phyloP scores from a whole-genome alignment of 2,329 filamentous ascomycete genomes.

The Paradendryphiella salina region DNA sequence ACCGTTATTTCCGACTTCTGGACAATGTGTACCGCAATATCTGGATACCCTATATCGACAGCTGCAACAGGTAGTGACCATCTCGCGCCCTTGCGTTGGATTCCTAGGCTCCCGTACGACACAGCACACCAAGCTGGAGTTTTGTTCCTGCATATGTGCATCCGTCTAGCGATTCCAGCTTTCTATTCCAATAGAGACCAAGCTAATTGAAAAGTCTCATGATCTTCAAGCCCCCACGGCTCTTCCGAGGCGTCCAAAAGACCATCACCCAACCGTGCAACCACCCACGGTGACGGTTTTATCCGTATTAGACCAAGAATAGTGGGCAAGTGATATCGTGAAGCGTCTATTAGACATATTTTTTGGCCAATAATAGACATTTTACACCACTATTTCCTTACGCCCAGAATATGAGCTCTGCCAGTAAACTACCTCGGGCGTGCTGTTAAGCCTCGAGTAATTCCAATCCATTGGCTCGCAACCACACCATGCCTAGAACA shows the following conservation, averaged over 20 bases:
- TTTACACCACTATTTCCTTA: conserved; percentile 1
- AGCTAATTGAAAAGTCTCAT: background rate
- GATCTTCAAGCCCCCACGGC: background rate
- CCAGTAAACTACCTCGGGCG: conserved; percentile 5
- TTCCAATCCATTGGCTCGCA: conserved; percentile 20
- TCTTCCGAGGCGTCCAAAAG: background rate
- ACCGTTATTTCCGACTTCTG: background rate
- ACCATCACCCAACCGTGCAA: conserved; percentile 1
- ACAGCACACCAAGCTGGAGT: conserved; percentile 6
- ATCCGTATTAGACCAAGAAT: background rate
- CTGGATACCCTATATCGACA: background rate
- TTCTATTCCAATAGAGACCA: background rate
- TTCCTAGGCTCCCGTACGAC: conserved; percentile 6
- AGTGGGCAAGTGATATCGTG: background rate
- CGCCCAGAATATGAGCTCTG: background rate
- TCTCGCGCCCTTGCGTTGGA: conserved; percentile 6
- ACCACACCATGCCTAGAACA: conserved; percentile 23
- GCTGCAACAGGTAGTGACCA: conserved; percentile 1
- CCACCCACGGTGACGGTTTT: background rate
- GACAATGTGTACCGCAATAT: background rate
- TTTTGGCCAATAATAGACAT: background rate
- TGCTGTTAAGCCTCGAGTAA: conserved; percentile 13
- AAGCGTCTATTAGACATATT: conserved; percentile 13
- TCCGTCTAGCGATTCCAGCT: conserved; percentile 1
- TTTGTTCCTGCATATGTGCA: conserved; percentile 21